Evolutionary conservation across 352 stramenopile species (phyloP), one percentile per base, ranked within the genome.

Genomic region (Pythium brassicae): DNA sequence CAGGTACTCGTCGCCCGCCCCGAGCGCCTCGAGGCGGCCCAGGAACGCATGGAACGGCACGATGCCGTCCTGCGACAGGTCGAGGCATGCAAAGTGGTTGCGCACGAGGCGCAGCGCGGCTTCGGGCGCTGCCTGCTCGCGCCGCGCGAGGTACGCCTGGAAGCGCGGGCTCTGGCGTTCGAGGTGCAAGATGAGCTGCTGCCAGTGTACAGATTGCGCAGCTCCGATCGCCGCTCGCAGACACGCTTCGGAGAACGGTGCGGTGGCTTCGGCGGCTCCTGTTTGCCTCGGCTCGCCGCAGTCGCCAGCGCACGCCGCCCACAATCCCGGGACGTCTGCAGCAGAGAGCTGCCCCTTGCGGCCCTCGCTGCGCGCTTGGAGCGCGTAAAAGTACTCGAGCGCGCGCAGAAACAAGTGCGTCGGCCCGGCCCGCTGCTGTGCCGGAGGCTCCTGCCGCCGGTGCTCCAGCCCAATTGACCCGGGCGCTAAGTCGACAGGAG

Each of bases 161-260:
- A 86, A 68, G 15, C 68, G 19, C 27, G 67, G 27, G 32, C 64
- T 83, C 1, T 61, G 27, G 0, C 44, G 58, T 54, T 87, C 78
- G 20, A 89, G 57, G 27, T 62, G 61, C 11, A 83, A 50, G 4
- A 89, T 26, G n/a, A 89, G 42, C 34, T 84, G 66, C 60, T 89
- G 78, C 78, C 78, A 89, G 42, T 89, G 78, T 6, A 86, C 20
- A 20, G 55, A 61, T 25, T 67, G 66, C 37, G 61, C 47, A 2
- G 60, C 47, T 20, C 56, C 67, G 37, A 85, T 77, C 1, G 68
- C 19, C 1, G 34, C 10, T 25, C 22, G 20, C 5, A 58, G 57
- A 5, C 22, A 19, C 27, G 50, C 40, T 39, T 42, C 45, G n/a
- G 43, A n/a, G n/a, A 66, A 54, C 9, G 55, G 48, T 2, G 27